These are phyloP conservation scores for Septoria petroselini DNA, from an alignment of 2,329 filamentous ascomycete genomes.

Conservation along the genomic window DNA sequence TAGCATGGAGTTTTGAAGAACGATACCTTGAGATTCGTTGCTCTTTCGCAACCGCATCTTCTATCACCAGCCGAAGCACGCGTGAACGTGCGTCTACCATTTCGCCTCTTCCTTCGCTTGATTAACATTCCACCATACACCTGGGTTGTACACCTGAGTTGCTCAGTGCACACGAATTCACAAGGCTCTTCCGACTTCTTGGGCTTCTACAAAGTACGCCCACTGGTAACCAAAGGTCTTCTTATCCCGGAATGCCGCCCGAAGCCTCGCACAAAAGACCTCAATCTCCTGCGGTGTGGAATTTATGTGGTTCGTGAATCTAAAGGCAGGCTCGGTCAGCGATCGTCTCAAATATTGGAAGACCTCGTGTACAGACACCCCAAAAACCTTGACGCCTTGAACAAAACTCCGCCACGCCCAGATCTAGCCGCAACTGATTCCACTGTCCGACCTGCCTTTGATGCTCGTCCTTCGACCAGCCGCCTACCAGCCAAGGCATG, in stretches of 20 bases:
- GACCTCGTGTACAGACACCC: no score
- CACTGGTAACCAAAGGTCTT: conserved; percentile 17
- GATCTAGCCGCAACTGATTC: conserved; percentile 20
- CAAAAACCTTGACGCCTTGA: no score
- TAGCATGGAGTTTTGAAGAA: conserved; percentile 62
- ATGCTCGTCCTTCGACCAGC: conserved; percentile 30
- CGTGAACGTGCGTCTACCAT: no score
- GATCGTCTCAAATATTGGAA: no score
- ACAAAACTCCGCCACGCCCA: conserved; percentile 21
- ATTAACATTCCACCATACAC: no score
- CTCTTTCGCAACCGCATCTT: no score
- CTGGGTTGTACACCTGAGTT: no score
- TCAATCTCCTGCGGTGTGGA: conserved; percentile 19
- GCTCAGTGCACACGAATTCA: no score
- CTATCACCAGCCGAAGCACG: no score
- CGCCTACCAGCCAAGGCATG: conserved; percentile 26
- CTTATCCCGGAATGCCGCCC: conserved; percentile 16
- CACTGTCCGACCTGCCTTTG: conserved; percentile 23
- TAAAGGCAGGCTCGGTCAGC: no score
- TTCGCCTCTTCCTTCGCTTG: no score
- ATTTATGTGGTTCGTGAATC: conserved; percentile 17
- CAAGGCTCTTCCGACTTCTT: neutral
- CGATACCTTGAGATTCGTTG: no score
- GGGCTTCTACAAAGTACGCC: conserved; percentile 21
- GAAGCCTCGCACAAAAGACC: conserved; percentile 17